Base-by-base conservation (phyloP, 495 filamentous ascomycete genomes). In the Penicillium egyptiacum region DNA sequence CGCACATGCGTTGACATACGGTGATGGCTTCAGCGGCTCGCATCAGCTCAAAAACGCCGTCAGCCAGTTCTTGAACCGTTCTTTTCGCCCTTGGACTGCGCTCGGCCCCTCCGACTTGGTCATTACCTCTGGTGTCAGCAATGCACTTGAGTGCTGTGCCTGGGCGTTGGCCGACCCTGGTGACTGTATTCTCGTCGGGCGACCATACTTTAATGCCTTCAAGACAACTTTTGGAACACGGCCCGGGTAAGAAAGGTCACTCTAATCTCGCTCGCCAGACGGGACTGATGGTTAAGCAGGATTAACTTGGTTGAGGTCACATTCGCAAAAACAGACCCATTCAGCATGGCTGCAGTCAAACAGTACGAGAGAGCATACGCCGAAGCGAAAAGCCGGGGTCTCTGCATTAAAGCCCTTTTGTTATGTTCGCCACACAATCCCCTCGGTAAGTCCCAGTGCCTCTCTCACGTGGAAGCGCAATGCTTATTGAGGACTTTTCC, bases 371-470 rank as follows among this genome's bases (percentile, higher is more conserved):
- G 56, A 43, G 65, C 67, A 8, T 53, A 68, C 19, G 12, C 22
- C 7, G 20, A 57, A 42, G 66, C 62, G 5, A 45, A 53, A n/a
- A 33, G 40, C 2, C 30, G 57, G 19, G 70, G 66, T 5, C 39
- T 57, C 14, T 68, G 58, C 8, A 71, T 81, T 39, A 73, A 65
- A 45, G 81, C 77, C 9, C 47, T 83, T 28, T 53, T 83, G 4
- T 57, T 84, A 16, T 77, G 75, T 61, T 80, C 81, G 50, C 81
- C 81, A 9, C 73, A 81, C 19, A 83, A 84, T 61, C 81, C 81
- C 4, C 62, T 80, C 12, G 60, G 60, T 59, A 25, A 48, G 31
- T 42, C 26, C 4, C 35, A 12, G 2, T 22, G 1, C 37, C 28
- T n/a, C 25, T 8, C 39, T 45, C 19, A 12, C 5, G 16, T 39